Base-by-base conservation (phyloP, 176 grass and related monocot genomes). In the Ampelocalamus luodianensis region DNA sequence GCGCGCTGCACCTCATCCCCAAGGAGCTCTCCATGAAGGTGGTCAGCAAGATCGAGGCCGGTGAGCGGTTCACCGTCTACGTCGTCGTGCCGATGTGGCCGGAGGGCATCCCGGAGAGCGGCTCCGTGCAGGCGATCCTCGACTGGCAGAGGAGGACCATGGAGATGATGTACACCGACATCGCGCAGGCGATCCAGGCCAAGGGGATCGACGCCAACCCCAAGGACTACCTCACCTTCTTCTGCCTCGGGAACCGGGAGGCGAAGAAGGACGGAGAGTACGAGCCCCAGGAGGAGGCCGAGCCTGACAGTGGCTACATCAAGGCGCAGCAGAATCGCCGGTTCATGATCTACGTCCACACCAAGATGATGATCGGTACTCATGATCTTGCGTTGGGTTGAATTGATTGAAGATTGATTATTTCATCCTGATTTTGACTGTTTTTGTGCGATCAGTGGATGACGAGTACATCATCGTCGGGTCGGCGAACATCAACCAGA, bases 331-430 rank as follows among this genome's bases (percentile, higher is more conserved):
- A 95, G 40, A 82, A 87, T 18, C 84, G 96, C 54, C 76, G 96
- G 23, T 98, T 98, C 86, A 98, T 95, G 96, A 98, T 98, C 90
- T 95, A 98, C 20, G 96, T 98, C 44, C 96, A 98, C 81, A 88
- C 91, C 74, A 98, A 98, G 89, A 95, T 95, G 91, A 95, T 98
- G 93, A 94, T 98, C 3, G 95, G 95, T 94, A 89, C 54, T 4
- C 29, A 26, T 29, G 8, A 23, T 23, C 55, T 59, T 59, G 22
- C 55, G 22, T 23, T 23, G 55, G 8, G 55, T 59, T 23, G 22
- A 59, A 23, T 59, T n/a, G 32, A 34, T 34, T 34, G 32, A 34
- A 34, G 32, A 34, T 34, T 34, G 55, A 23, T 10, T 23, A 12
- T 78, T 63, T 4, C 18, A 13, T 23, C 8, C 11, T 77, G 77